Evolutionary conservation across 192 early-diverging fungal species (phyloP).

Genomic region (Phlyctochytrium planicorne): DNA sequence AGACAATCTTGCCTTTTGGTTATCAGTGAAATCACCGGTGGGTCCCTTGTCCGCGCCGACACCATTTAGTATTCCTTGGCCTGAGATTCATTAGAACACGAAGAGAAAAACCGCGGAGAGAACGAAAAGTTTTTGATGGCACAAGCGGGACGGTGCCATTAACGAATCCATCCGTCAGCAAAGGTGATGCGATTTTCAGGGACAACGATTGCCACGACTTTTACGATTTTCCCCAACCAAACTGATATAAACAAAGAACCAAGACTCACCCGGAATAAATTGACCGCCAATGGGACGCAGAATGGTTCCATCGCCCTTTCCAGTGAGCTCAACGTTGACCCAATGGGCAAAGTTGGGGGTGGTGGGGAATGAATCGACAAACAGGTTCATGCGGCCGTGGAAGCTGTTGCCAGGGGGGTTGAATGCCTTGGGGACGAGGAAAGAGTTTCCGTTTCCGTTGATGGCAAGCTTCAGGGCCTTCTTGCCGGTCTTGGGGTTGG

Average conservation of each 20-base stretch:
- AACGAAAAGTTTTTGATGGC: too few species aligned
- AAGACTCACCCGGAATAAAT: constrained; percentile 25
- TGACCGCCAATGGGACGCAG: constrained; percentile 30
- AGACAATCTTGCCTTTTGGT: too few species aligned
- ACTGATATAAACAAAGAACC: too few species aligned
- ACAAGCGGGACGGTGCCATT: too few species aligned
- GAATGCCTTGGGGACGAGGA: constrained; percentile 22
- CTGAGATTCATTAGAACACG: too few species aligned
- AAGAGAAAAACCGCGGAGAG: too few species aligned
- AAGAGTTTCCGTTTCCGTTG: constrained; percentile 5
- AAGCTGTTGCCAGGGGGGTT: constrained; percentile 21
- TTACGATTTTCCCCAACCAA: too few species aligned
- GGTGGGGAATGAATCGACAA: constrained; percentile 23
- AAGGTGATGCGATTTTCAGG: constrained; percentile 11
- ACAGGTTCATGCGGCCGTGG: constrained; percentile 14
- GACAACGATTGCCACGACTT: too few species aligned
- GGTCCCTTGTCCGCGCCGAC: too few species aligned
- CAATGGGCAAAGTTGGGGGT: constrained; percentile 27
- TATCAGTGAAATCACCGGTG: constrained; percentile 19
- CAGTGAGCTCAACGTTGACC: constrained; percentile 28
- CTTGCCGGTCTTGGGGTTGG: constrained; percentile 14
- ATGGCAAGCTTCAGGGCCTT: constrained; percentile 21
- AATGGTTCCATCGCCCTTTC: constrained; percentile 20
- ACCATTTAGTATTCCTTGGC: too few species aligned
- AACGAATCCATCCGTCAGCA: too few species aligned